phyloP scores from a whole-genome alignment of 495 filamentous ascomycete genomes.

The Penicillium mononematosum region DNA sequence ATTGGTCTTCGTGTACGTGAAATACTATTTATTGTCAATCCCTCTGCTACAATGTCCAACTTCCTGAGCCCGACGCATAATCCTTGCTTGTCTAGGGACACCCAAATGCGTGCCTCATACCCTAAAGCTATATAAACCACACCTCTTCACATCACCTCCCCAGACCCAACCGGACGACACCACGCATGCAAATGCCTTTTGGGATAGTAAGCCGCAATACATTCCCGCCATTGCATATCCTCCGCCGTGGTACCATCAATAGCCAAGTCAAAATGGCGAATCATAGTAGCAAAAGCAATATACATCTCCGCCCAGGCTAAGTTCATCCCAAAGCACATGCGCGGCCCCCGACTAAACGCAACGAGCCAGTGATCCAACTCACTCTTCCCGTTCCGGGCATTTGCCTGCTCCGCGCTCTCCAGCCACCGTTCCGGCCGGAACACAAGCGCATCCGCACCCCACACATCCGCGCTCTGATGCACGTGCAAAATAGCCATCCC shows the following conservation, averaged over 20 bases:
- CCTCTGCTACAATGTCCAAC: too few relatives aligned
- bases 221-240: slow-evolving; percentile 10
- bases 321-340: slow-evolving; percentile 18
- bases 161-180: slow-evolving; percentile 3
- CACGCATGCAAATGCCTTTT: slow-evolving; percentile 8
- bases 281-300: slow-evolving; percentile 14
- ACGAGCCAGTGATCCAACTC: slow-evolving; percentile 22
- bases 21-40: too few relatives aligned
- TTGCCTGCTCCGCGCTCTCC: not conserved
- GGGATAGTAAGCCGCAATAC: slow-evolving; percentile 10
- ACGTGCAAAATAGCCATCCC: slow-evolving; percentile 62
- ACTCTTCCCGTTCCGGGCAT: not conserved
- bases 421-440: slow-evolving; percentile 65
- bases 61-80: too few relatives aligned
- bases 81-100: too few relatives aligned
- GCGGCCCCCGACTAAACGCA: slow-evolving; percentile 29
- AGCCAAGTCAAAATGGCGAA: slow-evolving; percentile 3
- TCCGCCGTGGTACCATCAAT: slow-evolving; percentile 8
- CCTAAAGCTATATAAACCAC: not conserved
- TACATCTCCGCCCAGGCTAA: slow-evolving; percentile 15
- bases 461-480: slow-evolving; percentile 56
- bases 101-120: not conserved
- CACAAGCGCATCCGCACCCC: slow-evolving; percentile 56
- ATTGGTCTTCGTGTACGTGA: too few relatives aligned
- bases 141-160: not conserved